These are phyloP conservation scores for Conticribra weissflogii DNA, from an alignment of 108 stramenopile genomes.

Conservation along the genomic window DNA sequence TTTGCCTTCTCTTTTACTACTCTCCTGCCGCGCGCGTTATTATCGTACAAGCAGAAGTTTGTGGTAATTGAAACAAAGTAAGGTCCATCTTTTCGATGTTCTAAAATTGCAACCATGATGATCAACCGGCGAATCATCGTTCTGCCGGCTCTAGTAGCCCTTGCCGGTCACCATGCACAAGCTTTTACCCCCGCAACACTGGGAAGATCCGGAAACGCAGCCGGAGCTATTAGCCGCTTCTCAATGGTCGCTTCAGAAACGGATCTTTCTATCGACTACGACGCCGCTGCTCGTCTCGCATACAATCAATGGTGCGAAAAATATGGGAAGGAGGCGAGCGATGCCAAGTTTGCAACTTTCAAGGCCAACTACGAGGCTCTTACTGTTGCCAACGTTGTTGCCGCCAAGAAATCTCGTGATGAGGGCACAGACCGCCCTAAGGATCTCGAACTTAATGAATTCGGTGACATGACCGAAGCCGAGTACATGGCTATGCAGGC, in stretches of 20 bases:
- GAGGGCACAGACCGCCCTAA: conserved; percentile 47
- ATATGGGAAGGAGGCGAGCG: conserved; percentile 61
- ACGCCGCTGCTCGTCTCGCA: conserved; percentile 83
- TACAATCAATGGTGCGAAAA: conserved; percentile 77
- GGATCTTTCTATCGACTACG: conserved; percentile 78
- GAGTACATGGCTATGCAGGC: conserved; percentile 68
- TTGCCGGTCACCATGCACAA: conserved; percentile 42
- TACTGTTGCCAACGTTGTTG: conserved; percentile 77
- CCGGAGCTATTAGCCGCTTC: conserved; percentile 12
- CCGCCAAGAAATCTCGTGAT: conserved; percentile 79
- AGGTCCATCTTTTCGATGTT: background rate
- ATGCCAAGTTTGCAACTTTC: conserved; percentile 61
- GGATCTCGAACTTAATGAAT: conserved; percentile 77
- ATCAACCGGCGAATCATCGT: conserved; percentile 49
- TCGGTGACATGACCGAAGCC: conserved; percentile 76
- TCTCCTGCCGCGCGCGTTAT: too few species aligned
- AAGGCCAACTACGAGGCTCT: conserved; percentile 80
- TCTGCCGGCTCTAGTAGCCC: conserved; percentile 53
- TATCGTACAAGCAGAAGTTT: too few species aligned
- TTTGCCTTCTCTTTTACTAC: too few species aligned
- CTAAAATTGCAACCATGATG: conserved; percentile 22
- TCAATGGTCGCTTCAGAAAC: conserved; percentile 36
- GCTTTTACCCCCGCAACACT: conserved; percentile 53
- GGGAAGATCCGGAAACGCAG: conserved; percentile 5
- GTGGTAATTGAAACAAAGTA: too few species aligned